Conservation (phyloP, 106 monocot genomes). For the Acanthochlamys bracteata region DNA sequence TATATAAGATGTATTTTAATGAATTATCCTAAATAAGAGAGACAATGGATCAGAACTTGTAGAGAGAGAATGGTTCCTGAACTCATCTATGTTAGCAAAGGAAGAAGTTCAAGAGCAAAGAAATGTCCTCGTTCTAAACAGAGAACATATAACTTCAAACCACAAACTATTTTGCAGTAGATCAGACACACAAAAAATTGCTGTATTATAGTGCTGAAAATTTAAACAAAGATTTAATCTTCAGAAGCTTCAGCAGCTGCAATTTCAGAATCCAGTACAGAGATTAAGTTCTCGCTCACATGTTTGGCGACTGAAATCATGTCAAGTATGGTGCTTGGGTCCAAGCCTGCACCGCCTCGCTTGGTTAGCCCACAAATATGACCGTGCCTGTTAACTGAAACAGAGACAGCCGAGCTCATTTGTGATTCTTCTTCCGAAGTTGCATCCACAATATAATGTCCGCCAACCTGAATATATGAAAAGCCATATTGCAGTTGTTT, state of each 20-base stretch:
- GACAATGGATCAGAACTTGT: too few species aligned
- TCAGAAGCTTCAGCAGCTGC: conserved; percentile 50
- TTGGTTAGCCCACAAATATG: conserved; percentile 79
- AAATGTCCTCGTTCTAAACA: too few species aligned
- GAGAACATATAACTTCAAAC: too few species aligned
- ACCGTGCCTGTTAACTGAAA: conserved; percentile 77
- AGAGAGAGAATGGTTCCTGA: too few species aligned
- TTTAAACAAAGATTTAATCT: not conserved
- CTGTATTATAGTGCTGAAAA: too few species aligned
- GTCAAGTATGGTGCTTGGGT: conserved; percentile 73
- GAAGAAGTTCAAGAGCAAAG: too few species aligned
- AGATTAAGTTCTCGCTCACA: conserved; percentile 41
- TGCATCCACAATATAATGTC: conserved; percentile 83
- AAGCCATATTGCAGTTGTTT: not conserved
- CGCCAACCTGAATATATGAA: conserved; percentile 51
- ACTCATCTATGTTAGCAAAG: too few species aligned
- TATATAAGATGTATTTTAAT: too few species aligned
- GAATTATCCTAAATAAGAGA: too few species aligned
- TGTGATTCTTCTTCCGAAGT: conserved; percentile 96
- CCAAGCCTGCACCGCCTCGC: conserved; percentile 71
- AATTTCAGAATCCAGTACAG: conserved; percentile 66
- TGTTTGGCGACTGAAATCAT: conserved; percentile 87
- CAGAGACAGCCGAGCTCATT: conserved; percentile 91
- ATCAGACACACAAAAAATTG: too few species aligned
- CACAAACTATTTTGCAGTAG: too few species aligned